Base-by-base conservation (phyloP, 257 asterid species). In the Rehmannia glutinosa region DNA sequence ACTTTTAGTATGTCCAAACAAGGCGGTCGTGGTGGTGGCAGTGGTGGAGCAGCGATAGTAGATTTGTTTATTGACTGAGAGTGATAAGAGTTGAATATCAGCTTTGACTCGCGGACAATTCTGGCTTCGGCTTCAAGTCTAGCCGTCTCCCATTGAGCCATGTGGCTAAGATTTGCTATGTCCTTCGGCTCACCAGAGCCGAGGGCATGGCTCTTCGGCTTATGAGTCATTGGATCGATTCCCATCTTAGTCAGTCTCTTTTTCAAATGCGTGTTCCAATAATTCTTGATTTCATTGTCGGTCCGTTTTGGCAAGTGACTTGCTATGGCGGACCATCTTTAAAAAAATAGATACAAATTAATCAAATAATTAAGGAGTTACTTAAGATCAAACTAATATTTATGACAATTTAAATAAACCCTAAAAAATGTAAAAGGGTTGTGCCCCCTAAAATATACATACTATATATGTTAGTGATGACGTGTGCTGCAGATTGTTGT, bases 121-220 rank as follows among this genome's bases (percentile, higher is more conserved):
- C 93, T 52, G 3, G 93, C 87, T 73, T 88, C 96, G 2, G 96
- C 96, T 79, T 88, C 96, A 0, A 88, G 84, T 0, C 96, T 73
- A 9, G 96, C 96, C 8, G 86, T 86, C 55, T 88, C 96, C 96
- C 96, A 88, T 58, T 88, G 96, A 23, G 96, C 96, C 88, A 88
- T 85, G 75, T 88, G 96, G 84, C 87, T 88, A 27, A 88, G 86
- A 45, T 83, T 85, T 15, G 91, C 86, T 0, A 88, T 78, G 32
- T 73, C 69, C 45, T 88, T 88, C 46, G 88, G 67, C 61, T 78
- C 84, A 23, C 79, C 84, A 1, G 88, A 76, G 38, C 78, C 68
- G 39, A 83, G 65, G 23, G 87, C 73, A n/a, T 83, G 89, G 35
- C 33, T 82, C 25, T 80, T 84, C 50, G 93, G 88, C 77, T 78